Percentiles rank a stretch among this genome's conserved stretches.
Evolutionary conservation across 202 grass and related monocot species (phyloP).

Genomic region (Eragrostis tef): DNA sequence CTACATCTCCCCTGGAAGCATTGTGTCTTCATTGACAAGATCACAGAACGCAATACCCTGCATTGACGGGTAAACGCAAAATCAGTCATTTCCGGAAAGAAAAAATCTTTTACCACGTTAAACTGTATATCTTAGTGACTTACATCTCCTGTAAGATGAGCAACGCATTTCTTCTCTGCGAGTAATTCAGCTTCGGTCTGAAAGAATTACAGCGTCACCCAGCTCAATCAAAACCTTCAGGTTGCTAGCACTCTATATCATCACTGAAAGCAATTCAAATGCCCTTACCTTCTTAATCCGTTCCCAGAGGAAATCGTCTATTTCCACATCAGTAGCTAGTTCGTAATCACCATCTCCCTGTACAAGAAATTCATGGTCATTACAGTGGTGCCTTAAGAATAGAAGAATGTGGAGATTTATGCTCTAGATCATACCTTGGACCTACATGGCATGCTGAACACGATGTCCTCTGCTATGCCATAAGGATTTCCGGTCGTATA

Average conservation of each 20-base stretch:
- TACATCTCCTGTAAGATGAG: slow-evolving; percentile 95
- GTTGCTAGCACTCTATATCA: neutral
- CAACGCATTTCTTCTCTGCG: slow-evolving; percentile 93
- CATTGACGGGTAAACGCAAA: slow-evolving; percentile 20
- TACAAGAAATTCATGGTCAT: slow-evolving; percentile 26
- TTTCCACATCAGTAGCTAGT: slow-evolving; percentile 68
- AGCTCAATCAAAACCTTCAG: neutral
- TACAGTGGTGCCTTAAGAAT: neutral
- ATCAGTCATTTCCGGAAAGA: slow-evolving; percentile 10
- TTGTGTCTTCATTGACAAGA: slow-evolving; percentile 81
- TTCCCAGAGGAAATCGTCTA: slow-evolving; percentile 86
- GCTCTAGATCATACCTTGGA: slow-evolving; percentile 59
- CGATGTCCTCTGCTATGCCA: slow-evolving; percentile 82
- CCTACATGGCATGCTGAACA: slow-evolving; percentile 96
- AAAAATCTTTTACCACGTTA: neutral
- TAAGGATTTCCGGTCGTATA: slow-evolving; percentile 74
- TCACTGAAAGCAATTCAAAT: neutral
- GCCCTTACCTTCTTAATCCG: slow-evolving; percentile 78
- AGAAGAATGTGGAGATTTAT: neutral
- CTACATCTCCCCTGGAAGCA: slow-evolving; percentile 89
- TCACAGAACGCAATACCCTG: slow-evolving; percentile 88
- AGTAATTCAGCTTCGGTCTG: slow-evolving; percentile 90
- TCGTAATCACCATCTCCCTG: slow-evolving; percentile 90
- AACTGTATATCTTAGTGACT: neutral
- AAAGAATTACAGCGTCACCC: slow-evolving; percentile 37